Evolutionary conservation across 352 stramenopile genomes (phyloP).

Genomic region (Phytophthora colocasiae): DNA sequence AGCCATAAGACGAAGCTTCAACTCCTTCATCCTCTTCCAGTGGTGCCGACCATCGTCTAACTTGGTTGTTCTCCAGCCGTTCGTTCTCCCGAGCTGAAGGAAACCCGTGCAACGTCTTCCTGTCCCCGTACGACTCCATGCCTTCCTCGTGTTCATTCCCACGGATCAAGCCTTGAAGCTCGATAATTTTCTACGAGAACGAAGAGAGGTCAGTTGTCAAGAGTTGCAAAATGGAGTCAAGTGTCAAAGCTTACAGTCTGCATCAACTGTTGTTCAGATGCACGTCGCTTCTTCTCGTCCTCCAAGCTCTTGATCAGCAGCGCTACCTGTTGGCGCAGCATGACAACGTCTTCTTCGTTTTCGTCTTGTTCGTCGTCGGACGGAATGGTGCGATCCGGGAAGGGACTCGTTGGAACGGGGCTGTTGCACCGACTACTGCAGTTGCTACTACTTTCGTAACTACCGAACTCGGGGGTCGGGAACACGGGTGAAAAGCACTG

Average conservation of each 20-base stretch:
- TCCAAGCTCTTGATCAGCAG: constrained; percentile 66
- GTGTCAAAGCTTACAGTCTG: constrained; percentile 47
- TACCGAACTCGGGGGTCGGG: constrained; percentile 27
- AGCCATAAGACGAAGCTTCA: constrained; percentile 14
- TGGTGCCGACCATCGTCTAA: constrained; percentile 28
- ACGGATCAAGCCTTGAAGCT: constrained; percentile 72
- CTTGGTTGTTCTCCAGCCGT: constrained; percentile 31
- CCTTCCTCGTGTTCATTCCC: constrained; percentile 53
- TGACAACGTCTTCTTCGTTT: constrained; percentile 41
- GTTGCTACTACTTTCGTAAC: constrained; percentile 37
- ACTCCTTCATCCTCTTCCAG: constrained; percentile 22
- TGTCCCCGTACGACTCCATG: constrained; percentile 8
- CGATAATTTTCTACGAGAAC: constrained; percentile 67
- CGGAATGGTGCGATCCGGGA: constrained; percentile 30
- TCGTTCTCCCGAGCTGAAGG: constrained; percentile 25
- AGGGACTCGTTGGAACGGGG: constrained; percentile 27
- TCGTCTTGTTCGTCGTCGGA: constrained; percentile 44
- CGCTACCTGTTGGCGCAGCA: constrained; percentile 64
- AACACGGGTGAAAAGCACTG: constrained; percentile 33
- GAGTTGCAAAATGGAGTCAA: constrained; percentile 2
- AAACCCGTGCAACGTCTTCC: constrained; percentile 9
- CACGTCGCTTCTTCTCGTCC: constrained; percentile 72
- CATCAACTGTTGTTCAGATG: constrained; percentile 72
- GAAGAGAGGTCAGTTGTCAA: constrained; percentile 2
- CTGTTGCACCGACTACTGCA: constrained; percentile 39